These are phyloP conservation scores for Bipolaris sorokiniana DNA, from an alignment of 2,329 filamentous ascomycete genomes.

Conservation along the genomic window DNA sequence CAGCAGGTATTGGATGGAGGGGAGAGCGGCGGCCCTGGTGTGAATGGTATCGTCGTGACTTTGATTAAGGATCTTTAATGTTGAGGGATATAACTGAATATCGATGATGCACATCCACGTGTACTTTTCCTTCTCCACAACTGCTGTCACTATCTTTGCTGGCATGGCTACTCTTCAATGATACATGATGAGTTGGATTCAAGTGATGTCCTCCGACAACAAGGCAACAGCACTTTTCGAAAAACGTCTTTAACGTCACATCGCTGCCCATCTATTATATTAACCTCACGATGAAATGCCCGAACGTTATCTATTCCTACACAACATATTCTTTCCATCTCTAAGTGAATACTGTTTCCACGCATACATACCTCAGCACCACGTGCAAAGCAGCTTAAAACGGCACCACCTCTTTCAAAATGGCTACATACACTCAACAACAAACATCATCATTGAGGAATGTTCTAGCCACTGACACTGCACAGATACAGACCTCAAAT, in stretches of 20 bases:
- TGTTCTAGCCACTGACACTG: background rate
- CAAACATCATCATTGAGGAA: background rate
- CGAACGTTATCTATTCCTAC: background rate
- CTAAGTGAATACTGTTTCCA: background rate
- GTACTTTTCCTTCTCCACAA: background rate
- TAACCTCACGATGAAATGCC: background rate
- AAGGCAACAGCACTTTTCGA: background rate
- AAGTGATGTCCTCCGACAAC: background rate
- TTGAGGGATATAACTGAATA: background rate
- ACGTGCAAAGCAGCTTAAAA: background rate
- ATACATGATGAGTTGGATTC: background rate
- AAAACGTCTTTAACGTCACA: background rate
- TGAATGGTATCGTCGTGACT: constrained; percentile 31
- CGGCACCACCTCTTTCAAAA: background rate
- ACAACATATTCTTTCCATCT: background rate
- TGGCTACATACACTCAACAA: background rate
- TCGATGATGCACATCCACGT: background rate
- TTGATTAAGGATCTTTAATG: constrained; percentile 32
- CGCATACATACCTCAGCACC: background rate
- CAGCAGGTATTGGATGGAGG: constrained; percentile 36
- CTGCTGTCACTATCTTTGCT: background rate
- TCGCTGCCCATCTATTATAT: background rate
- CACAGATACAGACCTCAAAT: background rate
- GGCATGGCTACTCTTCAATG: background rate
- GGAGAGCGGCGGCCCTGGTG: constrained; percentile 32